A percentile compares a stretch with the other conserved stretches of the same genome.
Conservation (phyloP, 257 asterid genomes). For the Solanum dulcamara region DNA sequence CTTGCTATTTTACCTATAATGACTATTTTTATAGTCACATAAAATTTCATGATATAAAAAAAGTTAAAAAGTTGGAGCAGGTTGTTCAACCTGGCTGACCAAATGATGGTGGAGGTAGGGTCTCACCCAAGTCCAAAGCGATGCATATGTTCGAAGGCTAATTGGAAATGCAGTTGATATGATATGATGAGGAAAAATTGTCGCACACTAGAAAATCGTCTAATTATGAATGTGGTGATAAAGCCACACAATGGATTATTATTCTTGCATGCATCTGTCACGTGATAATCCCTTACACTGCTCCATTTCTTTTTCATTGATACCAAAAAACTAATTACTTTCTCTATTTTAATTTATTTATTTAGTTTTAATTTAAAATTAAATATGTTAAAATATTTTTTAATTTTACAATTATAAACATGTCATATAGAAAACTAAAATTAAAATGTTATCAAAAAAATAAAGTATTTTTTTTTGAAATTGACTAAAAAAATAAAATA, state of each 20-base stretch:
- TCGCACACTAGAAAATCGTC: conserved; percentile 8
- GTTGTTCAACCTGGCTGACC: background rate
- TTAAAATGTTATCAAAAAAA: too few species aligned
- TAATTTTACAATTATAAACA: too few species aligned
- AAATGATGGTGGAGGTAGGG: conserved; percentile 11
- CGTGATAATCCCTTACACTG: conserved; percentile 7
- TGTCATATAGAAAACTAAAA: too few species aligned
- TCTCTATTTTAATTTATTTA: background rate
- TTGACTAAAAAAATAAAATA: background rate
- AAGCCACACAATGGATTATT: conserved; percentile 38
- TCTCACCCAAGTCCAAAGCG: background rate
- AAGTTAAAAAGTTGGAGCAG: background rate
- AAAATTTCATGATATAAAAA: too few species aligned
- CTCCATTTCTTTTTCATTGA: background rate
- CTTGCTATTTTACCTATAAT: too few species aligned
- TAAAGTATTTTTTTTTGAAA: fast-evolving
- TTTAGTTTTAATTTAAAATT: background rate
- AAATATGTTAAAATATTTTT: too few species aligned
- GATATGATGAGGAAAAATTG: conserved; percentile 1
- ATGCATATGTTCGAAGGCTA: background rate
- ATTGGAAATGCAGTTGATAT: background rate
- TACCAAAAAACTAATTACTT: background rate
- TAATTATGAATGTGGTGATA: conserved; percentile 27
- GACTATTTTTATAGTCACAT: background rate
- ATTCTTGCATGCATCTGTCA: conserved; percentile 28